phyloP scores from a whole-genome alignment of 2,329 filamentous ascomycete species.

The Huntiella savannae region DNA sequence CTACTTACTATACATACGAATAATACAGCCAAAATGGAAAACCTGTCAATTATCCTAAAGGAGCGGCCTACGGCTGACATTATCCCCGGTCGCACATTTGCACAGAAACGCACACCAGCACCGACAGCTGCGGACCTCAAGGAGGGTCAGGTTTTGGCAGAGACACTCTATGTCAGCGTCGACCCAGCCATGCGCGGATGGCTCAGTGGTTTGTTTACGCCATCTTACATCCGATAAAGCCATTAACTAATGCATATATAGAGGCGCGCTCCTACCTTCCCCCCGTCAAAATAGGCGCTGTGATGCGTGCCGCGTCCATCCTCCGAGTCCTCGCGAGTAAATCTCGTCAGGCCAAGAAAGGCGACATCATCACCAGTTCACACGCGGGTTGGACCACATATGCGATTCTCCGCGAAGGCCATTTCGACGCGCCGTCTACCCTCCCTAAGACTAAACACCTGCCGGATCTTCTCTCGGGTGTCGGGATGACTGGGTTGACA shows the following conservation, averaged over 20 bases:
- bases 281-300: constrained; percentile 46
- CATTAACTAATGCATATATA: constrained; percentile 13
- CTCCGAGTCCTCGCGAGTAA: constrained; percentile 43
- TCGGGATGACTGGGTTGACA: constrained; percentile 52
- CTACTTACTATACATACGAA: not conserved
- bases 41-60: constrained; percentile 37
- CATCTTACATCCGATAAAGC: not conserved
- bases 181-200: constrained; percentile 63
- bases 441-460: constrained; percentile 24
- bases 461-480: constrained; percentile 42
- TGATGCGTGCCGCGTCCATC: constrained; percentile 47
- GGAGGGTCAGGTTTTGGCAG: constrained; percentile 44
- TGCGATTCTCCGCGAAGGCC: constrained; percentile 35
- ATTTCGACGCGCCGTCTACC: constrained; percentile 23
- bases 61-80: constrained; percentile 42
- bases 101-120: constrained; percentile 21
- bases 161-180: constrained; percentile 44
- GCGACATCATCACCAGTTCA: constrained; percentile 34
- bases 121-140: constrained; percentile 34
- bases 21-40: constrained; percentile 13
- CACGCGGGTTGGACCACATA: constrained; percentile 48
- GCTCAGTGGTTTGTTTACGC: constrained; percentile 32
- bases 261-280: constrained; percentile 41
- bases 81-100: constrained; percentile 33
- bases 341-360: constrained; percentile 32